These are phyloP conservation scores for Fusarium buharicum DNA, from an alignment of 2,329 filamentous ascomycete genomes.

Conservation along the genomic window DNA sequence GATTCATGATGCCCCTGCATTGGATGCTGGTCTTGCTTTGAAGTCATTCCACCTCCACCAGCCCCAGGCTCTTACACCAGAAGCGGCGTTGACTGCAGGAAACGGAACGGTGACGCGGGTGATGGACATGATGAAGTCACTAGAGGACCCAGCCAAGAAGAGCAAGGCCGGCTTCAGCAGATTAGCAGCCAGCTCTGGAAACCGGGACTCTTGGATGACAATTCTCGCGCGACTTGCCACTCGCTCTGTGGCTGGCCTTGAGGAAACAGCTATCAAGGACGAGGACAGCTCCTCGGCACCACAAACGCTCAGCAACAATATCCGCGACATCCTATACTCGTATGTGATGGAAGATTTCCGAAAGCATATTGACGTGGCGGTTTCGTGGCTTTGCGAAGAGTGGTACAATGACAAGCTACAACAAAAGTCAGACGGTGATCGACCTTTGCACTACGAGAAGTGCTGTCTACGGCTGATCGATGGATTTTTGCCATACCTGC, in stretches of 20 bases:
- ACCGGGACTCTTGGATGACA: slow-evolving; percentile 90
- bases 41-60: slow-evolving; percentile 83
- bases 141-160: slow-evolving; percentile 75
- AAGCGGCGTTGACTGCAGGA: slow-evolving; percentile 78
- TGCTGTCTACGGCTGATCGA: slow-evolving; percentile 87
- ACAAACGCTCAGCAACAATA: slow-evolving; percentile 70
- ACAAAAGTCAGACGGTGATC: slow-evolving; percentile 56
- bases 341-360: slow-evolving; percentile 95
- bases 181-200: slow-evolving; percentile 84
- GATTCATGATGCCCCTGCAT: slow-evolving; percentile 54
- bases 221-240: slow-evolving; percentile 88
- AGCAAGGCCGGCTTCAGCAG: slow-evolving; percentile 81
- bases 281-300: slow-evolving; percentile 58
- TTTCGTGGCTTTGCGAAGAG: slow-evolving; percentile 95
- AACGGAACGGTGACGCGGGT: slow-evolving; percentile 80
- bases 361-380: slow-evolving; percentile 86
- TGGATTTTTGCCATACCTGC: slow-evolving; percentile 89
- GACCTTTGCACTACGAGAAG: slow-evolving; percentile 76
- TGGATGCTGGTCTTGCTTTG: slow-evolving; percentile 66
- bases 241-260: slow-evolving; percentile 76
- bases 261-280: slow-evolving; percentile 66
- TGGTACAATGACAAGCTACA: slow-evolving; percentile 88
- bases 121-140: slow-evolving; percentile 77
- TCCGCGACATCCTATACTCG: slow-evolving; percentile 82
- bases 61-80: slow-evolving; percentile 76